Evolutionary conservation across 1,284 basidiomycete genomes (phyloP).

Genomic region (Cutaneotrichosporon sp.): DNA sequence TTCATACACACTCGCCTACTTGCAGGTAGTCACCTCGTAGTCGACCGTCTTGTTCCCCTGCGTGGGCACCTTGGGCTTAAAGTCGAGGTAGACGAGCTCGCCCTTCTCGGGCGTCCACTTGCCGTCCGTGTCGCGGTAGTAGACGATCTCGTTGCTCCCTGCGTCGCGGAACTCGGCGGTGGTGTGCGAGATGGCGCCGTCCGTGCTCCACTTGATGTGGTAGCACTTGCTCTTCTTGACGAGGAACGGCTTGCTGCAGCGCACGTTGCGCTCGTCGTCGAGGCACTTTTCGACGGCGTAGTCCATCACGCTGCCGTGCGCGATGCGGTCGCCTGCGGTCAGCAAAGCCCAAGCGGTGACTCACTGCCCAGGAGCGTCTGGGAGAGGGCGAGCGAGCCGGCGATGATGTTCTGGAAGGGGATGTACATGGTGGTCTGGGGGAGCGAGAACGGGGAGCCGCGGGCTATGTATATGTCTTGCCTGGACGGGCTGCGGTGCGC

Average conservation of each 20-base stretch:
- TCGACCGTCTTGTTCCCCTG: conserved; percentile 49
- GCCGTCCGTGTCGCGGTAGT: conserved; percentile 51
- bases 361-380: conserved; percentile 32
- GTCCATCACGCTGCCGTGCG: conserved; percentile 44
- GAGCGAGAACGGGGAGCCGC: neutral
- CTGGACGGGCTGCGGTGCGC: no score
- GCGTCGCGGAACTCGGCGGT: conserved; percentile 52
- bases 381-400: conserved; percentile 41
- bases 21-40: conserved; percentile 47
- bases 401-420: conserved; percentile 41
- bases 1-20: conserved; percentile 25
- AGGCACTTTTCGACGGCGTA: conserved; percentile 50
- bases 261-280: conserved; percentile 43
- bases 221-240: conserved; percentile 49
- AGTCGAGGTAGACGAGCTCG: conserved; percentile 53
- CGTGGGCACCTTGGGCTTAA: conserved; percentile 50
- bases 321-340: conserved; percentile 27
- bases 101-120: conserved; percentile 51
- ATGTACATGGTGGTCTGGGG: conserved; percentile 41
- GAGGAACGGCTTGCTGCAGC: conserved; percentile 52
- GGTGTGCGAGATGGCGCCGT: conserved; percentile 50
- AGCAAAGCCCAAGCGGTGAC: conserved; percentile 5
- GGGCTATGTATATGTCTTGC: no score
- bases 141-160: conserved; percentile 47
- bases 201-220: conserved; percentile 51